These are phyloP conservation scores for Triticum timopheevii DNA, from an alignment of 176 grass and related monocot species.

Conservation along the genomic window DNA sequence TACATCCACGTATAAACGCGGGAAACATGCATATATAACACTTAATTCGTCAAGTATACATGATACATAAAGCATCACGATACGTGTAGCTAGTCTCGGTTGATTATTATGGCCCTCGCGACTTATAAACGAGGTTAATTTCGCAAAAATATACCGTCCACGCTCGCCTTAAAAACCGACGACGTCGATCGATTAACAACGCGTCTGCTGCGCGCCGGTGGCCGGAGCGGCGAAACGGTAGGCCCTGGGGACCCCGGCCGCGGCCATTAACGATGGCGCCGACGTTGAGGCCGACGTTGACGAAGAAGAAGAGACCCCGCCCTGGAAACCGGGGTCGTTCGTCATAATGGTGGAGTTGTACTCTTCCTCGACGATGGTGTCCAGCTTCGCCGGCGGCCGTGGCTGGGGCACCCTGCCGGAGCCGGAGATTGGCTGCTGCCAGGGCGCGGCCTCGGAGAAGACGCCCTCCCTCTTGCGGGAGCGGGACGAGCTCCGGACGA, in stretches of 20 bases:
- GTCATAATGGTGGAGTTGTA: not conserved
- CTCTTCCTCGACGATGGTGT: slow-evolving; percentile 57
- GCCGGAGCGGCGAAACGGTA: not conserved
- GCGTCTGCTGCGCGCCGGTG: not conserved
- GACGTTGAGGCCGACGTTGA: not conserved
- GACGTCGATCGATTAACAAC: not conserved
- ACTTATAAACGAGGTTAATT: not conserved
- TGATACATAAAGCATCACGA: not conserved
- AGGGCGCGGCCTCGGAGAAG: slow-evolving; percentile 41
- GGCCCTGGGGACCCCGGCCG: not conserved
- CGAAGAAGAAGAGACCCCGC: not conserved
- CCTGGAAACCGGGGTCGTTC: not conserved
- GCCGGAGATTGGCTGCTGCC: slow-evolving; percentile 31
- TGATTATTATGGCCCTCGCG: not conserved
- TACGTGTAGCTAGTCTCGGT: not conserved
- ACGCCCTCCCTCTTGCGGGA: slow-evolving; percentile 40
- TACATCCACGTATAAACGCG: no score
- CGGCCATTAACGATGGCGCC: not conserved
- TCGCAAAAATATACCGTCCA: not conserved
- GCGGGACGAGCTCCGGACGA: slow-evolving; percentile 32
- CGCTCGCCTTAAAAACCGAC: not conserved
- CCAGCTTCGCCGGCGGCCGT: slow-evolving; percentile 19
- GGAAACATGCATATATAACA: no score
- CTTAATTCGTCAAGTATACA: not conserved
- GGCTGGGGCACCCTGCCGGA: not conserved